A percentile compares a stretch with the other conserved stretches of the same genome.
phyloP scores from a whole-genome alignment of 805 yeast genomes.

The Pichia paraexigua region DNA sequence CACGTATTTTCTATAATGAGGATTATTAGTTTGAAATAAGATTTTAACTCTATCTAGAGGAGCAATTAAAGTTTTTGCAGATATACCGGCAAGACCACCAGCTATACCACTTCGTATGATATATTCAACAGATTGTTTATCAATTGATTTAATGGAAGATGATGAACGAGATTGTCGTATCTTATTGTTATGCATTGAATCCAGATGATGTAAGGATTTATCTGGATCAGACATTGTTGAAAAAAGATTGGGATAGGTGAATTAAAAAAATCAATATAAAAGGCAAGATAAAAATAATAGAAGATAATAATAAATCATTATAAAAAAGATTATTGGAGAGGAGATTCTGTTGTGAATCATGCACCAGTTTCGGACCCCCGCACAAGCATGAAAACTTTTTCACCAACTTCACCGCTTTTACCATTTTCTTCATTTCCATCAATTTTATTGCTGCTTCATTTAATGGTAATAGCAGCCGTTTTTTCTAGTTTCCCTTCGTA shows the following conservation, averaged over 20 bases:
- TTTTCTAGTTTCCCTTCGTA: background rate
- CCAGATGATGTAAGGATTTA: background rate
- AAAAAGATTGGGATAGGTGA: background rate
- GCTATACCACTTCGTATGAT: slow-evolving; percentile 80
- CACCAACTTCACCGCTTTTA: background rate
- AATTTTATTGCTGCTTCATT: background rate
- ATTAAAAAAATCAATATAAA: no score
- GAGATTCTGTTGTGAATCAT: background rate
- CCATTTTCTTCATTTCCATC: no score
- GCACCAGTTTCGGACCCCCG: background rate
- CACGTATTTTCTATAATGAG: slow-evolving; percentile 71
- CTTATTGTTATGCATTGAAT: background rate
- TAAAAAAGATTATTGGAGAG: background rate
- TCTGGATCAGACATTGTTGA: background rate
- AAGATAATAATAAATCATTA: background rate
- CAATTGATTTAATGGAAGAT: slow-evolving; percentile 28
- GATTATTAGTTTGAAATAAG: slow-evolving; percentile 89
- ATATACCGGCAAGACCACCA: slow-evolving; percentile 92
- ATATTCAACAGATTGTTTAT: slow-evolving; percentile 70
- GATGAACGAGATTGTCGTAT: background rate
- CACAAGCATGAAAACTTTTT: background rate
- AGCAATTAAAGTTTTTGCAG: slow-evolving; percentile 93
- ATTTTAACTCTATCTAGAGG: slow-evolving; percentile 94
- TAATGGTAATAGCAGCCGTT: background rate
- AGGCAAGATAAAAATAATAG: no score